Base-by-base conservation (phyloP, 306 rosid genomes). In the Cajanus cajan region DNA sequence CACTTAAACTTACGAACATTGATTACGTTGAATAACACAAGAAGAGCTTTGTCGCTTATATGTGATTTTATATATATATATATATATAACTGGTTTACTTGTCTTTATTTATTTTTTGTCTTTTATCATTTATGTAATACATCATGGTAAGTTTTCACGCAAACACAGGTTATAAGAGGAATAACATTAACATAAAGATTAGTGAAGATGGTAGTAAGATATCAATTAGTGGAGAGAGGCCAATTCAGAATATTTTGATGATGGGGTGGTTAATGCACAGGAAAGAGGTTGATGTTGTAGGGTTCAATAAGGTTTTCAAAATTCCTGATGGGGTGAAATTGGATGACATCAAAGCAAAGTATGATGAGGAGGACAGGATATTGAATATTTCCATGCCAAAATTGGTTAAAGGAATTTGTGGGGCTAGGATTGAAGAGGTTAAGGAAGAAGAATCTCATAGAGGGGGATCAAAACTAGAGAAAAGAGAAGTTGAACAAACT, bases 301-400 rank as follows among this genome's bases (percentile, higher is more conserved):
- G 90, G 36, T 88, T 91, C 72, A 82, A 43, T 16, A 93, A 89
- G 77, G 88, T 82, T 45, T 93, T 90, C 80, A 81, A 68, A 64
- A 88, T 91, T 78, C 98, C 97, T 5, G 39, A 77, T n/a, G 88
- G 89, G 47, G 90, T 87, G 59, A 74, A 78, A 84, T 87, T 91
- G 88, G 93, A 86, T 66, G 68, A 81, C 70, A 91, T 93, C 75
- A 87, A 83, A 59, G 97, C 95, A 4, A 93, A 78, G 79, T 86
- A 87, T 68, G 76, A 85, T 64, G 89, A 84, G 40, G 82, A 83
- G 34, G 93, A 91, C 57, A 85, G 89, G 28, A 52, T 33, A 33
- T 83, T 93, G 70, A 86, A 70, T 4, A 90, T 90, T 48, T 2
- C 68, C 33, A 87, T 93, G 90, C 92, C 97, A n/a, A 93, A 91